Evolutionary conservation across 495 filamentous ascomycete species (phyloP), one percentile per base, ranked within the genome.

Genomic region (Penicillium longicatenatum): DNA sequence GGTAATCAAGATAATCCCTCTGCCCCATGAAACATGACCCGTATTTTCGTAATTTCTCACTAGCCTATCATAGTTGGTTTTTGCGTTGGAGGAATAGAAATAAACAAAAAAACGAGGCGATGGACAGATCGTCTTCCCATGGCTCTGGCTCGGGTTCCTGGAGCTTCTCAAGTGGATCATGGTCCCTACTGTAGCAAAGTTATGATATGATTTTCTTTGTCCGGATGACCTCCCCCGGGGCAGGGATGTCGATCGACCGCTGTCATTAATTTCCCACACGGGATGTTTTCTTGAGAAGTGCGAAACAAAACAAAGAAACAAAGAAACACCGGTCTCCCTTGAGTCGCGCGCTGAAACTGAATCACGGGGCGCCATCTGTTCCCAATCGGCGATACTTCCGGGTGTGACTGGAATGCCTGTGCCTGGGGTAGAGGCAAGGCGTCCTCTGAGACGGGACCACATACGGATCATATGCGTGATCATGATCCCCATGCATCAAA

Each of bases 61-160:
- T 12, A 46, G 14, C 14, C 37, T 39, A 39, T 39, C 37, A 39
- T n/a, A 39, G 17, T n/a, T 17, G 0, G 0, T 6, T 39, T 16
- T 3, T 5, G 14, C n/a, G 14, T n/a, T 16, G 14, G 14, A 17
- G 2, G 14, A 17, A 39, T 16, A 16, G 16, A 45, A 26, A 45
- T 24, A 26, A 22, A 45, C 24, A 45, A 24, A 48, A 30, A 48
- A 46, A 29, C 11, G 45, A 48, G 50, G 24, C 49, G 63, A 63
- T 66, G 21, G 31, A 20, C 56, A 50, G 50, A 35, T 53, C 50
- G 31, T 30, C 52, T 50, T 60, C 42, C 65, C 65, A 58, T 26
- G 48, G 52, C 55, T 60, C 44, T 58, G 62, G 62, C 57, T 60
- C 59, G 59, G 62, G 59, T 61, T 57, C 49, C 61, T 62, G 60